phyloP scores from a whole-genome alignment of 257 asterid genomes.

The Anisodus acutangulus region DNA sequence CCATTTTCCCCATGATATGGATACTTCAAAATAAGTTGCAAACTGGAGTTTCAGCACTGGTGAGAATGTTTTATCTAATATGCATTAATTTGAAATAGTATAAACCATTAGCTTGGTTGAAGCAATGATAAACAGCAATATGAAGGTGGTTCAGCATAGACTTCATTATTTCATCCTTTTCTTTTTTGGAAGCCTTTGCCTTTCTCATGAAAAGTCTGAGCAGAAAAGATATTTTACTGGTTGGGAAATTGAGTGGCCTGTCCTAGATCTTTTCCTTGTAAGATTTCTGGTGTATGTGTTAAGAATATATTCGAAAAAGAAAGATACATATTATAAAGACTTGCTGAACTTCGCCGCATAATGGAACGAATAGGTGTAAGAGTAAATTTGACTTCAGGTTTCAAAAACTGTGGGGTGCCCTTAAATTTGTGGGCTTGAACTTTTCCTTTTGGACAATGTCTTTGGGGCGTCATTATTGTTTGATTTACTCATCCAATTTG shows the following conservation, averaged over 20 bases:
- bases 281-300: slow-evolving; percentile 7
- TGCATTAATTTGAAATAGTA: slow-evolving; percentile 7
- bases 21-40: slow-evolving; percentile 12
- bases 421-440: slow-evolving; percentile 1
- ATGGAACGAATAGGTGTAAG: background rate
- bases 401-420: background rate
- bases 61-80: background rate
- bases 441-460: background rate
- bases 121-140: background rate
- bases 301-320: background rate
- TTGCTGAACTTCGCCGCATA: background rate
- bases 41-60: background rate
- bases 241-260: background rate
- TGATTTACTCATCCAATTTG: slow-evolving; percentile 5
- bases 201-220: background rate
- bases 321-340: background rate
- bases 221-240: background rate
- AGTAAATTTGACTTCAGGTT: slow-evolving; percentile 4
- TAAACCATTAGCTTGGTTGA: background rate
- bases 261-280: background rate
- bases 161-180: background rate
- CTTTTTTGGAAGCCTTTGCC: slow-evolving; percentile 1
- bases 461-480: background rate
- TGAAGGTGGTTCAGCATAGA: background rate
- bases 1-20: background rate